Percentiles rank a stretch among this genome's conserved stretches.
Conservation (phyloP, 805 yeast genomes). For the Candida pseudofarinosa region DNA sequence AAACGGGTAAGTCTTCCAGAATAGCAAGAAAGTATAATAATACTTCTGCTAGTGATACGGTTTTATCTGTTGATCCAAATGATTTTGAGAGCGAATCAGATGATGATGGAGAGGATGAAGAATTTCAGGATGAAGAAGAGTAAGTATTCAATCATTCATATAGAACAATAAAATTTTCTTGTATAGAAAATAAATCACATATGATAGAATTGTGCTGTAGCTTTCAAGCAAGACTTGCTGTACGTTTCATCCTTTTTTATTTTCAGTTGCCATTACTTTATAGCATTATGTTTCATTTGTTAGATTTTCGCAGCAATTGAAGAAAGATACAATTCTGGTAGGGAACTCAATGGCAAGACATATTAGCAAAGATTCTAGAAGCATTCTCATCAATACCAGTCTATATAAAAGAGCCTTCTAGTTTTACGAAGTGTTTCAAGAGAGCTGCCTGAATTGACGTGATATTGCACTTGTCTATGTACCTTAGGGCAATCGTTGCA, state of each 20-base stretch:
- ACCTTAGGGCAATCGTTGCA: too few relatives aligned
- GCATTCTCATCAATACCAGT: too few relatives aligned
- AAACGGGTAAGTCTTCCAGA: conserved; percentile 61
- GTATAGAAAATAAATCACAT: background rate
- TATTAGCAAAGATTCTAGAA: too few relatives aligned
- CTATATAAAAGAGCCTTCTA: too few relatives aligned
- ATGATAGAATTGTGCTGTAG: background rate
- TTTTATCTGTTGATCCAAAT: conserved; percentile 62
- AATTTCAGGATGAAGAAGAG: conserved; percentile 22
- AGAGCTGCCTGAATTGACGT: too few relatives aligned
- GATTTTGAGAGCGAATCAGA: conserved; percentile 53
- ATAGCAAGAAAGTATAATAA: conserved; percentile 65
- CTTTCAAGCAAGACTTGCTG: too few relatives aligned
- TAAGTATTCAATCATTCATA: background rate
- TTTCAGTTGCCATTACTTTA: background rate
- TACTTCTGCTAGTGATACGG: conserved; percentile 46
- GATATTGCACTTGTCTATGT: too few relatives aligned
- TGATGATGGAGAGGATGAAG: conserved; percentile 49
- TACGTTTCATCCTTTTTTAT: too few relatives aligned
- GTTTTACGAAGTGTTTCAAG: too few relatives aligned
- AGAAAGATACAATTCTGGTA: too few relatives aligned
- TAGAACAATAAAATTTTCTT: background rate
- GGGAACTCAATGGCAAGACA: too few relatives aligned
- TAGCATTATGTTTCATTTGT: background rate
- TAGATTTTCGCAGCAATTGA: background rate